These are phyloP conservation scores for Pseudonitzschia pungens DNA, from an alignment of 108 stramenopile species.

Conservation along the genomic window DNA sequence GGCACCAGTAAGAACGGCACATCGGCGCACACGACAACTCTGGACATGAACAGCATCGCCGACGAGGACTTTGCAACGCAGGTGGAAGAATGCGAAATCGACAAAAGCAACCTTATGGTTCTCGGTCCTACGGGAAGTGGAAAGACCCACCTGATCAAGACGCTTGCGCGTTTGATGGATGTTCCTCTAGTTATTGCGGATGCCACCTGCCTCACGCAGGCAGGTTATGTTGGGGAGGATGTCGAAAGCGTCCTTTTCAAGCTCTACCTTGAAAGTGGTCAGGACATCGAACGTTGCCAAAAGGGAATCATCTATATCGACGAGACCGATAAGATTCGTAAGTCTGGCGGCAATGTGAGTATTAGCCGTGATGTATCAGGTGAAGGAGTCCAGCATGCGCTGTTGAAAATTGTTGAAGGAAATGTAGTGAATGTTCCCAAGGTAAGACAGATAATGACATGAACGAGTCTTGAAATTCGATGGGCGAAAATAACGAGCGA, in stretches of 20 bases:
- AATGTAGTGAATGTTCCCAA: constrained; percentile 98
- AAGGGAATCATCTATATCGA: constrained; percentile 96
- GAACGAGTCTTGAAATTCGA: not conserved
- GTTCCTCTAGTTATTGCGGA: constrained; percentile 95
- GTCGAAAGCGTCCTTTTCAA: constrained; percentile 95
- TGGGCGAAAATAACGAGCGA: not conserved
- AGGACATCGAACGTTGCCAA: constrained; percentile 91
- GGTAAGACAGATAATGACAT: constrained; percentile 42
- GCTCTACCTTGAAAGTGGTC: constrained; percentile 91
- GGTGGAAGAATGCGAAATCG: constrained; percentile 85
- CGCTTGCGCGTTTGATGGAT: constrained; percentile 90
- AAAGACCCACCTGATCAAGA: constrained; percentile 94
- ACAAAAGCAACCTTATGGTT: constrained; percentile 96
- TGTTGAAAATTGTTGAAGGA: constrained; percentile 99
- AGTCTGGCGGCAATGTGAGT: constrained; percentile 90
- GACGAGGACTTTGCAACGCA: constrained; percentile 58
- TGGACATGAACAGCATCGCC: constrained; percentile 56
- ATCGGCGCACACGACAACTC: constrained; percentile 14
- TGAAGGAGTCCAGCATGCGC: constrained; percentile 98
- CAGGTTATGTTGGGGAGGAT: constrained; percentile 98
- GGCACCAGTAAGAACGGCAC: constrained; percentile 32
- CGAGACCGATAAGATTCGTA: constrained; percentile 92
- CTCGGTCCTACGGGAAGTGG: constrained; percentile 91
- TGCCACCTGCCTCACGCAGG: constrained; percentile 96
- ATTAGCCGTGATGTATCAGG: constrained; percentile 96